These are phyloP conservation scores for Colletotrichum incanum DNA, from an alignment of 2,329 filamentous ascomycete genomes.

Conservation along the genomic window DNA sequence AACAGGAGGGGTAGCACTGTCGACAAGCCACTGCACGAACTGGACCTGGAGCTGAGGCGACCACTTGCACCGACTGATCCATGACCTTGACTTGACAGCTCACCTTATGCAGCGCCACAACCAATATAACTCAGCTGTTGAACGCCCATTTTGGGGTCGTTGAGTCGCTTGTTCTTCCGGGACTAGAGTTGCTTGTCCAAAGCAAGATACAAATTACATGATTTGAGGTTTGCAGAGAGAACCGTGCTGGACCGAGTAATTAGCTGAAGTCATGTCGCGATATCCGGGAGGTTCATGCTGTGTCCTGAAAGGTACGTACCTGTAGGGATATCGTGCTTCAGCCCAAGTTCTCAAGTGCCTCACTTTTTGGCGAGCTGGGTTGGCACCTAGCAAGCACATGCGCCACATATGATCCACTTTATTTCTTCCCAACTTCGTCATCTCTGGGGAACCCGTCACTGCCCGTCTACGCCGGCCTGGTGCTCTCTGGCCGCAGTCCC, in stretches of 20 bases:
- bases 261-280: background rate
- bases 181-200: background rate
- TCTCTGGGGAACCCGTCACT: slow-evolving; percentile 33
- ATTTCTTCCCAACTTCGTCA: slow-evolving; percentile 28
- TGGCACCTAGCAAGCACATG: slow-evolving; percentile 21
- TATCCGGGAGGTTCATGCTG: slow-evolving; percentile 1
- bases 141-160: background rate
- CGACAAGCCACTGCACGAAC: background rate
- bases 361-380: background rate
- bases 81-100: slow-evolving; percentile 21
- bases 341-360: background rate
- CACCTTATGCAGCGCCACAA: slow-evolving; percentile 28
- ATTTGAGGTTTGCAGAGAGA: background rate
- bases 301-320: background rate
- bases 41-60: slow-evolving; percentile 9
- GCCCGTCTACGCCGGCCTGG: too few species aligned
- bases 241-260: background rate
- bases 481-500: background rate
- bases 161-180: background rate
- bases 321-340: background rate
- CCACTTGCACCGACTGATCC: slow-evolving; percentile 14
- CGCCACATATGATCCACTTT: slow-evolving; percentile 15
- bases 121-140: slow-evolving; percentile 7
- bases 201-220: background rate
- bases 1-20: background rate